Percentiles rank a stretch among this genome's conserved stretches.
Conservation (phyloP, 1,284 basidiomycete genomes). For the Xerocomus alliaceus region DNA sequence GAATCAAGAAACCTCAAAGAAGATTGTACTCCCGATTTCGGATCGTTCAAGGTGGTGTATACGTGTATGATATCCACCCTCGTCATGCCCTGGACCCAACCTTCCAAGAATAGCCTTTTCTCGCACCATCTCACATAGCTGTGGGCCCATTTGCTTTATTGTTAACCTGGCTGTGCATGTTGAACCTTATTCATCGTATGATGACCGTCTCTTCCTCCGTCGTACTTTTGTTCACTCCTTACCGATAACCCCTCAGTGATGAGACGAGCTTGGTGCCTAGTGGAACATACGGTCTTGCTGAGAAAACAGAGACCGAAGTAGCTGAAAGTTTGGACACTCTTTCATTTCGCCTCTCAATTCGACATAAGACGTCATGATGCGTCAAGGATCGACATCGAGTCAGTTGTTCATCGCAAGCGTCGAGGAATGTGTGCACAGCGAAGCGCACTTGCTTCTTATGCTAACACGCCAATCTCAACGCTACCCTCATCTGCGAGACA, state of each 20-base stretch:
- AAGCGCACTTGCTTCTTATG: constrained; percentile 8
- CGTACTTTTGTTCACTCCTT: neutral
- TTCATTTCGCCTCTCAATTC: constrained; percentile 17
- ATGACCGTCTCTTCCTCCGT: neutral
- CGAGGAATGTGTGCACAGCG: constrained; percentile 2
- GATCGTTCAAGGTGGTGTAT: constrained; percentile 11
- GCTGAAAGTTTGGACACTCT: neutral
- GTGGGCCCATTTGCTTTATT: constrained; percentile 36
- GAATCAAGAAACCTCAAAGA: constrained; percentile 44
- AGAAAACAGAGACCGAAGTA: neutral
- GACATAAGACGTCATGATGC: constrained; percentile 7
- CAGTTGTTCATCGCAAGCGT: constrained; percentile 10
- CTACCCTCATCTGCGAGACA: constrained; percentile 13
- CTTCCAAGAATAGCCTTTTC: constrained; percentile 26
- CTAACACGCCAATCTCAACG: constrained; percentile 25
- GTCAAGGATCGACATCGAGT: constrained; percentile 25
- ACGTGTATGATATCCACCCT: too few species aligned
- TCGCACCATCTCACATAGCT: constrained; percentile 15
- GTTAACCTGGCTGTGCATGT: constrained; percentile 19
- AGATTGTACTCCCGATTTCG: constrained; percentile 26
- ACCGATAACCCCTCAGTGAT: neutral
- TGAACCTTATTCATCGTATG: constrained; percentile 31
- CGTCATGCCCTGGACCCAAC: constrained; percentile 9
- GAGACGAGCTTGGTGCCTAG: neutral
- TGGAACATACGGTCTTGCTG: neutral